phyloP scores from a whole-genome alignment of 1,139 yeast genomes.

The Pichia sp. region DNA sequence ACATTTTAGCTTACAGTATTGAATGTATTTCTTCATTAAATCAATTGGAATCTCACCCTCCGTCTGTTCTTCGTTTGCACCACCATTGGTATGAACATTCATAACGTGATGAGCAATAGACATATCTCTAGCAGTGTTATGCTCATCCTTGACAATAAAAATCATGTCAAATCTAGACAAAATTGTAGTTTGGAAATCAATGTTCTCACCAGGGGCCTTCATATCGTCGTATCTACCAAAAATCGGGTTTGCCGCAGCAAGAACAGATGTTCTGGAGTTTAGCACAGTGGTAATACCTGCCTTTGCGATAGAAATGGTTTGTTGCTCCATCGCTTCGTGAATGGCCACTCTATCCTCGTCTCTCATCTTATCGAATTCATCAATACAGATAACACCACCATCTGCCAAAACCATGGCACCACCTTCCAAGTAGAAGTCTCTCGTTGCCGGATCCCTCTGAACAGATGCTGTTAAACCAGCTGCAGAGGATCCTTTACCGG shows the following conservation, averaged over 20 bases:
- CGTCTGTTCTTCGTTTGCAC: constrained; percentile 42
- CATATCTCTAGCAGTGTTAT: constrained; percentile 76
- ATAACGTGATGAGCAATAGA: constrained; percentile 93
- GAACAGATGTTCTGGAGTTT: constrained; percentile 90
- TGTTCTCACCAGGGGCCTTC: constrained; percentile 96
- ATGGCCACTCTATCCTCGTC: constrained; percentile 99
- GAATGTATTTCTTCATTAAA: constrained; percentile 85
- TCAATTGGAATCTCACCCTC: constrained; percentile 90
- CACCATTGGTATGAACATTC: constrained; percentile 84
- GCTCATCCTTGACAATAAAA: constrained; percentile 93
- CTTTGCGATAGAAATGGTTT: constrained; percentile 97
- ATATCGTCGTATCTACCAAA: constrained; percentile 95
- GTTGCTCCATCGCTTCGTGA: constrained; percentile 99
- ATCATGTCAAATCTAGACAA: constrained; percentile 98
- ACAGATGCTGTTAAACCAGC: constrained; percentile 99
- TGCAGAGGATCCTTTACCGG: constrained; percentile 99
- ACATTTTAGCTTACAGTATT: constrained; percentile 81
- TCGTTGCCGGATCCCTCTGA: constrained; percentile 79
- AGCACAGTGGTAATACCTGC: constrained; percentile 97
- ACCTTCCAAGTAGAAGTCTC: constrained; percentile 95
- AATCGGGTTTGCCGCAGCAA: constrained; percentile 97
- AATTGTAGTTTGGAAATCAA: constrained; percentile 95
- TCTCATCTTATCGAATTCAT: constrained; percentile 98
- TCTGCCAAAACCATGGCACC: constrained; percentile 99
- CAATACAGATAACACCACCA: constrained; percentile 99